phyloP scores from a whole-genome alignment of 495 filamentous ascomycete genomes.

The Lasiosphaeriaceae sp. region DNA sequence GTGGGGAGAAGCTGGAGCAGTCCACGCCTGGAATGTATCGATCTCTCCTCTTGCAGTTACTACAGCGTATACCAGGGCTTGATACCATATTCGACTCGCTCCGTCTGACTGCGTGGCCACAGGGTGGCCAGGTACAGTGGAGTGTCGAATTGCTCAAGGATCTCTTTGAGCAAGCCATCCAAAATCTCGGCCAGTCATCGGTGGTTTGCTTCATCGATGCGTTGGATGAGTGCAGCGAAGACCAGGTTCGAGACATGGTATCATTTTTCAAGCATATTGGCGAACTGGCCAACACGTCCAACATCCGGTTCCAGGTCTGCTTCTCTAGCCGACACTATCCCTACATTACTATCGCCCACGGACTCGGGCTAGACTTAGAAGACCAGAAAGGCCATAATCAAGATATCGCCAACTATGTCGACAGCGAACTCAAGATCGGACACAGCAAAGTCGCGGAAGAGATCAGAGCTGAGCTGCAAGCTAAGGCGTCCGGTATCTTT shows the following conservation, averaged over 20 bases:
- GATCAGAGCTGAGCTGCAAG: constrained; percentile 27
- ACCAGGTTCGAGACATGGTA: constrained; percentile 34
- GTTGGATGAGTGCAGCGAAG: constrained; percentile 39
- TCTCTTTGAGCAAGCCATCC: constrained; percentile 27
- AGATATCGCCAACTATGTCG: constrained; percentile 22
- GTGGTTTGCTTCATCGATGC: constrained; percentile 41
- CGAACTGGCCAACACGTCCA: constrained; percentile 1
- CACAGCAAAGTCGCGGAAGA: constrained; percentile 21
- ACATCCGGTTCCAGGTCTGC: constrained; percentile 26
- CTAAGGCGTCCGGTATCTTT: constrained; percentile 43
- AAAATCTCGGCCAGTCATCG: constrained; percentile 12
- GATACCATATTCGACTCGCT: constrained; percentile 23
- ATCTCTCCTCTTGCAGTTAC: constrained; percentile 40
- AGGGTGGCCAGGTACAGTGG: constrained; percentile 26
- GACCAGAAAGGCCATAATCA: constrained; percentile 19
- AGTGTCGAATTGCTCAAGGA: constrained; percentile 22
- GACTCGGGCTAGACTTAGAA: constrained; percentile 27
- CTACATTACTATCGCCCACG: constrained; percentile 34
- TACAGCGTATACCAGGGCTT: constrained; percentile 22
- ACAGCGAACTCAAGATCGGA: constrained; percentile 21
- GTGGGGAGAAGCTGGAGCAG: constrained; percentile 45
- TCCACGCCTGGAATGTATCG: constrained; percentile 54
- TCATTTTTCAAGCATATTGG: constrained; percentile 31
- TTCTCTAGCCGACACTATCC: constrained; percentile 53
- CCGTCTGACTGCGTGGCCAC: not conserved